These are phyloP conservation scores for Podochytrium sp. DNA, from an alignment of 192 early-diverging fungal genomes.

Conservation along the genomic window DNA sequence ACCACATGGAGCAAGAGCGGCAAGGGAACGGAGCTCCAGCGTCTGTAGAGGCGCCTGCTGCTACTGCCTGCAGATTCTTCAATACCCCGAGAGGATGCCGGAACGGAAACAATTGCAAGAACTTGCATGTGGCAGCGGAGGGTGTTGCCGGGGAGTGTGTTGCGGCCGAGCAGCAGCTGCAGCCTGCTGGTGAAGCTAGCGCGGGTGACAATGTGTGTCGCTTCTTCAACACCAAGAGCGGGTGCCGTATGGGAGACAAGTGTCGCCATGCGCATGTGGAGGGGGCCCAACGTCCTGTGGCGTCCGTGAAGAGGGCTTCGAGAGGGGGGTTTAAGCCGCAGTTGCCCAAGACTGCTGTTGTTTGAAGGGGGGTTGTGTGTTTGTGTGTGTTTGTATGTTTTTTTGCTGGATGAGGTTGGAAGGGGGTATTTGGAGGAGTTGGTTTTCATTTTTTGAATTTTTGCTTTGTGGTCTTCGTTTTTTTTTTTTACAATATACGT, in stretches of 20 bases:
- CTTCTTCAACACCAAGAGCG: conserved; percentile 10
- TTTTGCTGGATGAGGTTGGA: background rate
- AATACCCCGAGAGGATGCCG: background rate
- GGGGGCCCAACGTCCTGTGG: background rate
- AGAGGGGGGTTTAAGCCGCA: too few relatives aligned
- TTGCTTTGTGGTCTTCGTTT: background rate
- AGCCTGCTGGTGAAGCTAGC: background rate
- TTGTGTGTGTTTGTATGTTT: background rate
- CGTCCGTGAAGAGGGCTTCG: too few relatives aligned
- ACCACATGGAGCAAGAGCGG: too few relatives aligned
- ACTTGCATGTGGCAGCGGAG: background rate
- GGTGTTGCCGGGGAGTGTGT: background rate
- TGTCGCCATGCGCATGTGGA: conserved; percentile 13
- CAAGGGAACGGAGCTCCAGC: background rate
- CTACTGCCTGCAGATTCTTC: conserved; percentile 13
- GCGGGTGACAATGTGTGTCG: background rate
- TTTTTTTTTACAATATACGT: background rate
- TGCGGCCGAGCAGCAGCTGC: background rate
- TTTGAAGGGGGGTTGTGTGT: too few relatives aligned
- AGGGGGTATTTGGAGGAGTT: background rate
- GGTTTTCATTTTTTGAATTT: background rate
- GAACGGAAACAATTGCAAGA: conserved; percentile 8
- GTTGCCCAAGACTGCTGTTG: too few relatives aligned
- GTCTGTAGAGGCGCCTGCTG: background rate
- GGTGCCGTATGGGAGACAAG: conserved; percentile 17